A percentile compares a stretch with the other conserved stretches of the same genome.
These are phyloP conservation scores for Mycosphaerella arachidis DNA, from an alignment of 2,329 filamentous ascomycete species.

Conservation along the genomic window DNA sequence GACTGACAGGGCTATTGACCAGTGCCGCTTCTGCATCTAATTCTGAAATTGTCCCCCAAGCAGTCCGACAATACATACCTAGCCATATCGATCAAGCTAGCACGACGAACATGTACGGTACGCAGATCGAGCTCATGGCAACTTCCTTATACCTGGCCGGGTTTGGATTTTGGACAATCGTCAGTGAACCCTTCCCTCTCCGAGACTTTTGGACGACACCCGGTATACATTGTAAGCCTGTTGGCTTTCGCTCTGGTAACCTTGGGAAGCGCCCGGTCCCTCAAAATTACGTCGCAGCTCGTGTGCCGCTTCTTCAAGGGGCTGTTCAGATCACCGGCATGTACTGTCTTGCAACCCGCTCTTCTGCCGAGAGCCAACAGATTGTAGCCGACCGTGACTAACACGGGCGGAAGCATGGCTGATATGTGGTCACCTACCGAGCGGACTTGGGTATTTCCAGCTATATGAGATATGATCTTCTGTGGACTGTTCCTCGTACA, in stretches of 20 bases:
- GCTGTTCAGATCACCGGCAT: too few species aligned
- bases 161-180: slow-evolving; percentile 35
- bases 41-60: neutral
- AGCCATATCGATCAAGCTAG: neutral
- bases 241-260: slow-evolving; percentile 8
- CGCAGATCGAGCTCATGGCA: neutral
- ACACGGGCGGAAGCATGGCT: too few species aligned
- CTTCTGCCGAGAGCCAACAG: too few species aligned
- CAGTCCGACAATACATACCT: neutral
- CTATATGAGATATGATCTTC: too few species aligned
- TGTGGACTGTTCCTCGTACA: too few species aligned
- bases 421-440: too few species aligned
- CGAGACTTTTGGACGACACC: slow-evolving; percentile 28
- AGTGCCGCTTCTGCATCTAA: neutral
- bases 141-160: slow-evolving; percentile 44
- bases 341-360: too few species aligned
- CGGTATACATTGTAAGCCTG: slow-evolving; percentile 18
- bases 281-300: too few species aligned
- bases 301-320: too few species aligned
- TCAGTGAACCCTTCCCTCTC: slow-evolving; percentile 39
- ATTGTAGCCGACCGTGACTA: too few species aligned
- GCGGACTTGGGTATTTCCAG: too few species aligned
- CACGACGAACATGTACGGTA: neutral
- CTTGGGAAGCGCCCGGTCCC: too few species aligned
- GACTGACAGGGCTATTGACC: neutral